Percentiles rank a stretch among this genome's conserved stretches.
phyloP scores from a whole-genome alignment of 2,329 filamentous ascomycete species.

The Penicillium rolfsii region DNA sequence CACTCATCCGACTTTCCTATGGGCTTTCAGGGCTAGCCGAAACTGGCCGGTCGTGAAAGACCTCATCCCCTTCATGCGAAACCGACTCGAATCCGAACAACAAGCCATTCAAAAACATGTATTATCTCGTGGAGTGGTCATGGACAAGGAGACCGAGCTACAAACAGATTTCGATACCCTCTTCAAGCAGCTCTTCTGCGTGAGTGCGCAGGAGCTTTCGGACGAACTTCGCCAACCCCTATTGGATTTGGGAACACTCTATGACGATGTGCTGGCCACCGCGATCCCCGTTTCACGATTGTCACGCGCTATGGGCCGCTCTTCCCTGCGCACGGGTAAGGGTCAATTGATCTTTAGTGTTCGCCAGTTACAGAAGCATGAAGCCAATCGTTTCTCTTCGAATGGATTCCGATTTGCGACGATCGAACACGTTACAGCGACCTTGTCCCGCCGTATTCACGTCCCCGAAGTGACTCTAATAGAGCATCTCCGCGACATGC shows the following conservation, averaged over 20 bases:
- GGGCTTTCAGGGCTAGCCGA: conserved; percentile 80
- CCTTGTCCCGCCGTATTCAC: conserved; percentile 74
- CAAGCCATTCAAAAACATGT: conserved; percentile 53
- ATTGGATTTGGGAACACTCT: conserved; percentile 68
- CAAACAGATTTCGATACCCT: conserved; percentile 73
- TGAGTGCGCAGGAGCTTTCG: conserved; percentile 75
- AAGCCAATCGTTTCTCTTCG: conserved; percentile 67
- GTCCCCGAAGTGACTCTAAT: conserved; percentile 67
- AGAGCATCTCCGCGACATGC: conserved; percentile 66
- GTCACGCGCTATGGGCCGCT: conserved; percentile 34
- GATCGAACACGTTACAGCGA: conserved; percentile 67
- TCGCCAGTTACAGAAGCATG: conserved; percentile 61
- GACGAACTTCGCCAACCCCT: conserved; percentile 66
- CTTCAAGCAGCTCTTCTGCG: conserved; percentile 81
- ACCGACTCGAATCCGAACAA: conserved; percentile 63
- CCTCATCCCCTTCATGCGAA: conserved; percentile 71
- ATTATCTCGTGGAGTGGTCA: conserved; percentile 47
- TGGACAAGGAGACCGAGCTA: conserved; percentile 54
- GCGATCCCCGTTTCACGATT: conserved; percentile 48
- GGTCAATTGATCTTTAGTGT: conserved; percentile 83
- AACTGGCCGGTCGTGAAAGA: conserved; percentile 73
- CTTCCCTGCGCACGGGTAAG: conserved; percentile 53
- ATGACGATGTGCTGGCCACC: conserved; percentile 74
- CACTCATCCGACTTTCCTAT: conserved; percentile 78
- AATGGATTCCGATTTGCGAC: conserved; percentile 78